phyloP scores from a whole-genome alignment of 345 rosid genomes.

The Microcos paniculata region DNA sequence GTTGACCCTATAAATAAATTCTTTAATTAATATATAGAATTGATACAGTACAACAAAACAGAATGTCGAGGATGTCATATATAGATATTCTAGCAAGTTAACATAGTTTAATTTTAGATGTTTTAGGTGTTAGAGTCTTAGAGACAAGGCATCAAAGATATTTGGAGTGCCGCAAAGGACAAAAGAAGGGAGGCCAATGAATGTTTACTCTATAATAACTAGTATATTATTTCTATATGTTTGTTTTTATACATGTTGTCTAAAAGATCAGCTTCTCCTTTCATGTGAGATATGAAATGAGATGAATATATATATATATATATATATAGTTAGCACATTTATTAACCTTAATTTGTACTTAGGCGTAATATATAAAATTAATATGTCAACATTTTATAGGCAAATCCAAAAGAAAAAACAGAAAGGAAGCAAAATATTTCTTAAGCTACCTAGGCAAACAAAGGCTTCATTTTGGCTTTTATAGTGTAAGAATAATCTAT shows the following conservation, averaged over 20 bases:
- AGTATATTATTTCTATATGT: not conserved
- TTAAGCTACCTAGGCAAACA: not conserved
- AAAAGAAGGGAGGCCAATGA: not conserved
- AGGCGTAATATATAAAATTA: too few relatives aligned
- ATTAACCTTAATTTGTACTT: too few relatives aligned
- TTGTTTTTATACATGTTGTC: too few relatives aligned
- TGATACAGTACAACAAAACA: constrained; percentile 4
- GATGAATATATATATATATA: too few relatives aligned
- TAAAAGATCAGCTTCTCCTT: not conserved
- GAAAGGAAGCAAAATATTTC: not conserved
- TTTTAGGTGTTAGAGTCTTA: constrained; percentile 18
- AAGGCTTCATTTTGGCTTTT: not conserved
- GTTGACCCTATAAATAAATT: constrained; percentile 48
- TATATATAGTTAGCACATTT: too few relatives aligned
- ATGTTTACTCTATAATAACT: not conserved
- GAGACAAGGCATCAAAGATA: constrained; percentile 8
- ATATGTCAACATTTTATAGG: too few relatives aligned
- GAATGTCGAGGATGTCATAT: constrained; percentile 27
- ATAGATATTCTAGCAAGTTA: not conserved
- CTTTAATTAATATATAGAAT: not conserved
- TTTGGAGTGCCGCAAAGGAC: constrained; percentile 1
- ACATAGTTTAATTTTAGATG: not conserved
- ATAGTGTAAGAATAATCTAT: too few relatives aligned
- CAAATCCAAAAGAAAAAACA: not conserved
- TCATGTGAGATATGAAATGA: not conserved